Evolutionary conservation across 2,329 filamentous ascomycete genomes (phyloP).

Genomic region (Botrytis paeoniae): DNA sequence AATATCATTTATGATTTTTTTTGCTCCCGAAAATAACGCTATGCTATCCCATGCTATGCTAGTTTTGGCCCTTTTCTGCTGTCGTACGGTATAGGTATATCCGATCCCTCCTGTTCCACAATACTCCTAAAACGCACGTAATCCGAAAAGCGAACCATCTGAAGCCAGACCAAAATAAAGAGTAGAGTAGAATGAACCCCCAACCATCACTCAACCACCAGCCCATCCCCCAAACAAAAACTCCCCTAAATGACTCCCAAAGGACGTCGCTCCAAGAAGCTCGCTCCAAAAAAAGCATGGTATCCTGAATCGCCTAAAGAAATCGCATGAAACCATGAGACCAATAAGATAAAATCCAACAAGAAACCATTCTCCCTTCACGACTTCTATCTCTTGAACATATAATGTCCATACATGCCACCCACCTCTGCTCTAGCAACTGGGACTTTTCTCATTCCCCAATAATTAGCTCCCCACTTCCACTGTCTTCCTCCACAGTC

Average conservation of each 20-base stretch:
- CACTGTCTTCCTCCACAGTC: conserved; percentile 63
- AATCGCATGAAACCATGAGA: background rate
- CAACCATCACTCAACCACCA: background rate
- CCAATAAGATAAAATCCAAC: background rate
- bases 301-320: background rate
- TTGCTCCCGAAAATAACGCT: background rate
- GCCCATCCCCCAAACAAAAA: background rate
- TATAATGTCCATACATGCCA: conserved; percentile 58
- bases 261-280: background rate
- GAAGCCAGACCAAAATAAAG: background rate
- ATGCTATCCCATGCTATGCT: background rate
- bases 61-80: background rate
- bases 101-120: background rate
- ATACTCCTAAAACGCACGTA: background rate
- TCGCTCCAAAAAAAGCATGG: background rate
- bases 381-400: conserved; percentile 46
- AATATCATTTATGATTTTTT: background rate
- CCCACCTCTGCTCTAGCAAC: conserved; percentile 54
- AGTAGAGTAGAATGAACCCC: conserved; percentile 1
- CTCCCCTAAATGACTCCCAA: background rate
- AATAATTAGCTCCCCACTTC: conserved; percentile 83
- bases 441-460: conserved; percentile 74
- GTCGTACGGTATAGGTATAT: background rate
- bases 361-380: background rate
- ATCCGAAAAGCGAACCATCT: background rate